Base-by-base conservation (phyloP, 1,139 yeast genomes). In the Taphrina wiesneri region DNA sequence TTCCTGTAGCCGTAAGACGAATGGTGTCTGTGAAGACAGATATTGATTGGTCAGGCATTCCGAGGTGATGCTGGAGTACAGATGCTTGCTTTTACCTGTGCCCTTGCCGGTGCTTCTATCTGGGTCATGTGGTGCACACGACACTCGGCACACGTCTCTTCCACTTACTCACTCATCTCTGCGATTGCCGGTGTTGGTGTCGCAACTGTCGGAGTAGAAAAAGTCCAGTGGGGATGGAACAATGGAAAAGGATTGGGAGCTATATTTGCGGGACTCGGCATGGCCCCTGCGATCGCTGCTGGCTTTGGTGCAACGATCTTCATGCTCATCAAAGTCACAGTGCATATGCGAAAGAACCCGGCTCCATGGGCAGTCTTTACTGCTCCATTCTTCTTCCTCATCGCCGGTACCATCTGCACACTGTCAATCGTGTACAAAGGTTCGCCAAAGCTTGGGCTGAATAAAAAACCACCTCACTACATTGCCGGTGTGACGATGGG, bases 121-220 rank as follows among this genome's bases (percentile, higher is more conserved):
- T 87, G 93, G 92, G 80, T 87, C 67, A 79, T 87, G 15, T 69
- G 85, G 69, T 92, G 92, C 45, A 88, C 93, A 36, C 71, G 75
- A 3, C 75, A 86, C 47, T 89, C 90, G 70, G 82, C 86, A 82
- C 92, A 93, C 30, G 91, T 86, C 59, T 87, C 92, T 17, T 86
- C 92, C 36, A 87, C 93, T 25, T 92, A 87, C 73, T 85, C 91
- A 13, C 86, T 87, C 71, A 88, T 87, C 63, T 93, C 92, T 74
- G 92, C 86, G 43, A 82, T 86, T 61, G 86, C 87, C 70, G 93
- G 95, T 70, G 82, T 88, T 19, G 86, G 90, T 67, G 83, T 88
- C 73, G 95, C 92, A 60, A 86, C 92, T 32, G 81, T 80, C 70
- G 86, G 86, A 68, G 85, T 83, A 51, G 73, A 76, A 1, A 79